phyloP scores from a whole-genome alignment of 345 rosid genomes.

The Arabis hirsuta region DNA sequence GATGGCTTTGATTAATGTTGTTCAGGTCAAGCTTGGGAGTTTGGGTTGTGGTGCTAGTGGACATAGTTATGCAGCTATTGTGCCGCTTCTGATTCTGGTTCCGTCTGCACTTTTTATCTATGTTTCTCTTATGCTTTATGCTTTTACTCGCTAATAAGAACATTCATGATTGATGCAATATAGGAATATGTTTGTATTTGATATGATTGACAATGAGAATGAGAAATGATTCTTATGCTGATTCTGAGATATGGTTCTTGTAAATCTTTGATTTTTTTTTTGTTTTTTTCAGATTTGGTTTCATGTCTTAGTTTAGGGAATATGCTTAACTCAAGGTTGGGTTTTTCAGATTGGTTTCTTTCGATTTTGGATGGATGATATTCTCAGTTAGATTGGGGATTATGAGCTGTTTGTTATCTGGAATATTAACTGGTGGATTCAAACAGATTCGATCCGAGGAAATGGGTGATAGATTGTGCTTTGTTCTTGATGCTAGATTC shows the following conservation, averaged over 20 bases:
- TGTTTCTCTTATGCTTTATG: slow-evolving; percentile 60
- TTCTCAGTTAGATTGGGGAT: slow-evolving; percentile 4
- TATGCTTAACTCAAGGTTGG: too few relatives aligned
- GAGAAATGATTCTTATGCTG: slow-evolving; percentile 37
- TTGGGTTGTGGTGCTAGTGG: slow-evolving; percentile 71
- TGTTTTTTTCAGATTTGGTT: neutral
- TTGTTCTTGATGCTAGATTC: slow-evolving; percentile 19
- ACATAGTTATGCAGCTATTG: slow-evolving; percentile 64
- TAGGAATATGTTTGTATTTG: slow-evolving; percentile 18
- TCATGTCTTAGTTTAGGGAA: neutral
- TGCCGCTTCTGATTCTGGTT: slow-evolving; percentile 75
- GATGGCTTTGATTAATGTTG: slow-evolving; percentile 80
- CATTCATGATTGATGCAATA: slow-evolving; percentile 5
- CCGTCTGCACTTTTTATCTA: slow-evolving; percentile 63
- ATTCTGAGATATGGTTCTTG: slow-evolving; percentile 24
- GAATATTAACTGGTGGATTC: slow-evolving; percentile 31
- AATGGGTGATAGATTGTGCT: slow-evolving; percentile 33
- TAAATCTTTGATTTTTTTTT: slow-evolving; percentile 14
- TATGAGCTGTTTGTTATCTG: slow-evolving; percentile 6
- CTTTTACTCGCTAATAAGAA: slow-evolving; percentile 64
- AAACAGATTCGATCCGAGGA: slow-evolving; percentile 33
- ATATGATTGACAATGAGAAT: slow-evolving; percentile 10
- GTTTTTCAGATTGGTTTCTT: too few relatives aligned
- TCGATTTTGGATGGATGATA: slow-evolving; percentile 1
- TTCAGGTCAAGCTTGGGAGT: slow-evolving; percentile 78